Percentiles rank a stretch among this genome's conserved stretches.
phyloP scores from a whole-genome alignment of 345 rosid genomes.

The Eucalyptus microcorys region DNA sequence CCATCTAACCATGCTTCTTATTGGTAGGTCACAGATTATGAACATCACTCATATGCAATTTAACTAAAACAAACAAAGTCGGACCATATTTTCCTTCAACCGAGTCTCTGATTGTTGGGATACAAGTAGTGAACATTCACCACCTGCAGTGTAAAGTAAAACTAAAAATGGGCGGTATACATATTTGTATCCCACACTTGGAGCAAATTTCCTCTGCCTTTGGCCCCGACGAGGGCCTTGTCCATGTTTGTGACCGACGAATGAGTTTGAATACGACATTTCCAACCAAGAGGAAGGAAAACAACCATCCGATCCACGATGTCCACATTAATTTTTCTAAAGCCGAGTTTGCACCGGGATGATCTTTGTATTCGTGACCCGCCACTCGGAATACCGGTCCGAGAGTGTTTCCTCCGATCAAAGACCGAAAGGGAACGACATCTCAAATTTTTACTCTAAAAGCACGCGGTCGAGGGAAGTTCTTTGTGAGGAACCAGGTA shows the following conservation, averaged over 20 bases:
- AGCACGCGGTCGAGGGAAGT: background rate
- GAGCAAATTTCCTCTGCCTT: background rate
- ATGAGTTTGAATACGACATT: background rate
- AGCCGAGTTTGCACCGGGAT: background rate
- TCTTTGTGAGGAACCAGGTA: background rate
- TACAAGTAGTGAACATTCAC: background rate
- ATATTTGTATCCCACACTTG: background rate
- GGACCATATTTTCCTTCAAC: background rate
- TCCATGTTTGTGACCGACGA: background rate
- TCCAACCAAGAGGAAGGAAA: background rate
- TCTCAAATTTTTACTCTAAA: background rate
- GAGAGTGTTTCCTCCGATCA: background rate
- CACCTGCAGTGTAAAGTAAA: background rate
- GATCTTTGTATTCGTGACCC: background rate
- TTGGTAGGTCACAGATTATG: fast-evolving
- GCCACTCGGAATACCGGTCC: background rate
- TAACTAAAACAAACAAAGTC: background rate
- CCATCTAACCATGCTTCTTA: background rate
- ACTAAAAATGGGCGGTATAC: background rate
- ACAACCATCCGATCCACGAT: background rate
- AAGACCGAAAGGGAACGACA: background rate
- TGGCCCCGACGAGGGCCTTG: background rate
- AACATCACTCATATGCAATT: background rate
- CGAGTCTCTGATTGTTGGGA: background rate
- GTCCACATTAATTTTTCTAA: background rate